phyloP scores from a whole-genome alignment of 1,284 basidiomycete species.

The Cryptococcus wingfieldii region DNA sequence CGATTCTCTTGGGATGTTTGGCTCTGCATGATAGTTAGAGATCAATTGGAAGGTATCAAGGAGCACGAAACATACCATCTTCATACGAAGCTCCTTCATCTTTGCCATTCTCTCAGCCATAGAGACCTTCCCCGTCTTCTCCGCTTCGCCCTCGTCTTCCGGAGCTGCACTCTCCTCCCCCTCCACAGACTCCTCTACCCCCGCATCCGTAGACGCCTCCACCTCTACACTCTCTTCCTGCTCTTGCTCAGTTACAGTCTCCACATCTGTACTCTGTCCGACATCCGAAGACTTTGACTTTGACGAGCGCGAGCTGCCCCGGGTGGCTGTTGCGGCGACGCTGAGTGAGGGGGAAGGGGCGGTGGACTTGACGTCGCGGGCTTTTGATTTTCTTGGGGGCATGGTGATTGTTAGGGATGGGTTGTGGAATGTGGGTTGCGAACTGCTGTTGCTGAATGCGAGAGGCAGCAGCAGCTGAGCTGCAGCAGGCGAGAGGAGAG shows the following conservation, averaged over 20 bases:
- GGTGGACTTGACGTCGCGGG: conserved; percentile 13
- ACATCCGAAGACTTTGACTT: neutral
- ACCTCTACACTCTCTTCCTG: neutral
- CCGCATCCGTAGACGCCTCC: neutral
- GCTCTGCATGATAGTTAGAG: conserved; percentile 53
- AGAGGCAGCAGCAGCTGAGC: no score
- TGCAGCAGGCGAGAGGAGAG: no score
- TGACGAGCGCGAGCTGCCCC: neutral
- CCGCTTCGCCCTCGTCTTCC: neutral
- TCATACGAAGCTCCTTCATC: conserved; percentile 17
- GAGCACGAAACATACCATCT: conserved; percentile 15
- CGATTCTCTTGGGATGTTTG: conserved; percentile 75
- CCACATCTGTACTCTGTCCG: conserved; percentile 1
- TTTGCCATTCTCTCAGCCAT: conserved; percentile 14
- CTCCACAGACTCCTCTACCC: neutral
- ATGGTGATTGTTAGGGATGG: conserved; percentile 1
- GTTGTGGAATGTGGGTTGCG: neutral
- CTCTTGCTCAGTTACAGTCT: conserved; percentile 1
- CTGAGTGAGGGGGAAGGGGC: conserved; percentile 19
- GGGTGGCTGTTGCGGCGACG: neutral
- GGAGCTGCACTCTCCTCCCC: neutral
- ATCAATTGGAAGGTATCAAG: neutral
- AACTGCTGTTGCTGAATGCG: no score
- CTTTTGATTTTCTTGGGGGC: conserved; percentile 11
- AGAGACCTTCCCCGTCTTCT: conserved; percentile 1